Conservation (phyloP, 495 filamentous ascomycete genomes). For the Podospora anserina region DNA sequence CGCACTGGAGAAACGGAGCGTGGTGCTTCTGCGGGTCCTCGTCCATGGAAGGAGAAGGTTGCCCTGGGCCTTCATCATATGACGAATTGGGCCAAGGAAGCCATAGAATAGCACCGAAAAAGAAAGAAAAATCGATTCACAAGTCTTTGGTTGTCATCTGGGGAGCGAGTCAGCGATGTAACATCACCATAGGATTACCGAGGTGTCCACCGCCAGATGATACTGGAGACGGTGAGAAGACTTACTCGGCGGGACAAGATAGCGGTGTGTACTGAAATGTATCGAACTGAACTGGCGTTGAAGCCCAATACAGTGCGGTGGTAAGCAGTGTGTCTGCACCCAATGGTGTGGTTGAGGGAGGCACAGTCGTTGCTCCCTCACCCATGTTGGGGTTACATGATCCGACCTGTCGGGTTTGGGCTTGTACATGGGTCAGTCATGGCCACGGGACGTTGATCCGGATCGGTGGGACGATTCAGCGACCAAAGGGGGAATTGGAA, state of each 20-base stretch:
- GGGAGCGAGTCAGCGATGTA: neutral
- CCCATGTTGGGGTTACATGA: slow-evolving; percentile 16
- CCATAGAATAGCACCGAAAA: neutral
- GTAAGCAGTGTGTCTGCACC: neutral
- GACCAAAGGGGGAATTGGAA: slow-evolving; percentile 2
- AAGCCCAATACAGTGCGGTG: neutral
- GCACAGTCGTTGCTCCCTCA: slow-evolving; percentile 6
- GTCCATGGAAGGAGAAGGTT: neutral
- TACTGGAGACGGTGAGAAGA: neutral
- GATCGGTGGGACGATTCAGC: neutral
- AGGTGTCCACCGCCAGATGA: neutral
- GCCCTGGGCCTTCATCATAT: neutral
- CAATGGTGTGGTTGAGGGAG: neutral
- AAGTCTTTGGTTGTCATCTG: neutral
- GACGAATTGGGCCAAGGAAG: neutral
- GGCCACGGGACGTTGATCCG: neutral
- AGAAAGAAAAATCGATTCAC: neutral
- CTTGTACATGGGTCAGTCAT: slow-evolving; percentile 5
- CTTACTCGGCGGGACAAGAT: neutral
- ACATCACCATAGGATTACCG: neutral
- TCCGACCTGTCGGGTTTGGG: slow-evolving; percentile 1
- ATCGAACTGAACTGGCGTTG: neutral
- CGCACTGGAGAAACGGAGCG: neutral
- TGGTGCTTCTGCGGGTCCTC: neutral
- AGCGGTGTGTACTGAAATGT: neutral